phyloP scores from a whole-genome alignment of 805 yeast genomes.

The Candida chilensis region DNA sequence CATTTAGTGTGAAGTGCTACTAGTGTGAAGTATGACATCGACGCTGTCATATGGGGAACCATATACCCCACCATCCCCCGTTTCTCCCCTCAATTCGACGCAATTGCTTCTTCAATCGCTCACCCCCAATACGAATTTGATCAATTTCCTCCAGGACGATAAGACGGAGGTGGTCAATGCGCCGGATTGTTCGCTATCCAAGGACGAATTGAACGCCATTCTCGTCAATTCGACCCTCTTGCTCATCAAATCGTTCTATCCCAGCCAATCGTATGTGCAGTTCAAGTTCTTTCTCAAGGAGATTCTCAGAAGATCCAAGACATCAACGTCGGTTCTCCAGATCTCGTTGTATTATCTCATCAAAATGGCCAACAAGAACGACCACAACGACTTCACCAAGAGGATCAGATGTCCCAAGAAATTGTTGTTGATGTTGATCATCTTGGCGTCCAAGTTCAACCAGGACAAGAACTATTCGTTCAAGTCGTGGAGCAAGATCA shows the following conservation, averaged over 20 bases:
- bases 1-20: too few relatives aligned
- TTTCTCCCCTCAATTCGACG: background rate
- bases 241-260: background rate
- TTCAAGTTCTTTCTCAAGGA: conserved; percentile 27
- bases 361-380: conserved; percentile 17
- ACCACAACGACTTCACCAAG: conserved; percentile 2
- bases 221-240: background rate
- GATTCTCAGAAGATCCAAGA: conserved; percentile 41
- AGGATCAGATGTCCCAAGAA: conserved; percentile 47
- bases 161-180: too few relatives aligned
- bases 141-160: too few relatives aligned
- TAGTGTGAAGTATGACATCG: too few relatives aligned
- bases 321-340: conserved; percentile 55
- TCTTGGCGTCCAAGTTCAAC: conserved; percentile 63
- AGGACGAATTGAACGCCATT: background rate
- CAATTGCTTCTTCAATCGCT: background rate
- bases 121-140: background rate
- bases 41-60: too few relatives aligned
- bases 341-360: conserved; percentile 59
- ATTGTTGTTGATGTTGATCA: conserved; percentile 57
- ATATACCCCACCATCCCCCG: background rate
- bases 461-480: conserved; percentile 67
- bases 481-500: conserved; percentile 65
- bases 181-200: too few relatives aligned
- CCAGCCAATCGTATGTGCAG: background rate